These are phyloP conservation scores for Ricinus communis DNA, from an alignment of 345 rosid genomes.

Conservation along the genomic window DNA sequence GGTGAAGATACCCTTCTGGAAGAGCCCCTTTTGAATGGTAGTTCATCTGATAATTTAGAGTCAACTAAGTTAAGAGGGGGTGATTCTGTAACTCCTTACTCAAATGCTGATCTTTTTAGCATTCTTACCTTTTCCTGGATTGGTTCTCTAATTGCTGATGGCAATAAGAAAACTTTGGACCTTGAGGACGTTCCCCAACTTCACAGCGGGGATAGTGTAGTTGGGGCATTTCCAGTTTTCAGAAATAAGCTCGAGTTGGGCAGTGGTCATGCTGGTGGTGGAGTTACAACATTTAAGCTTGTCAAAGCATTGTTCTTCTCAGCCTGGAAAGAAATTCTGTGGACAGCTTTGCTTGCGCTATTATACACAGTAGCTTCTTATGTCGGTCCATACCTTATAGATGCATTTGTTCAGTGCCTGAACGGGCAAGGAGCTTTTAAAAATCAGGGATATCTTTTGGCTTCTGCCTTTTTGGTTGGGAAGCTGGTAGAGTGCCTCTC, in stretches of 20 bases:
- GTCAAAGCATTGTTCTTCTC: slow-evolving; percentile 25
- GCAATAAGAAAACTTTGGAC: slow-evolving; percentile 30
- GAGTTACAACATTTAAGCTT: slow-evolving; percentile 19
- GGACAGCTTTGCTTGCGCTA: slow-evolving; percentile 21
- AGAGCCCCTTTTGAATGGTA: slow-evolving; percentile 41
- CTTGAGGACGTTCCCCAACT: slow-evolving; percentile 30
- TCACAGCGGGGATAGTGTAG: slow-evolving; percentile 22
- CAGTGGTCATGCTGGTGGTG: background rate
- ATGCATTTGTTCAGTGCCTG: slow-evolving; percentile 36
- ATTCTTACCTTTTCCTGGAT: slow-evolving; percentile 24
- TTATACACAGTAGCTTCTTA: slow-evolving; percentile 26
- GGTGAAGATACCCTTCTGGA: slow-evolving; percentile 34
- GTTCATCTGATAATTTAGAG: slow-evolving; percentile 9
- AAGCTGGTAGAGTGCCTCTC: slow-evolving; percentile 35
- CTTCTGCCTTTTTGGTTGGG: slow-evolving; percentile 25
- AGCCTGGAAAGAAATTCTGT: slow-evolving; percentile 26
- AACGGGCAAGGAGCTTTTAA: slow-evolving; percentile 18
- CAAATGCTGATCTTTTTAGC: slow-evolving; percentile 27
- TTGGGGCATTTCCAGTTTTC: slow-evolving; percentile 20
- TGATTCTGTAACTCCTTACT: slow-evolving; percentile 24
- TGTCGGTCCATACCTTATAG: slow-evolving; percentile 42
- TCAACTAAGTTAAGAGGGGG: slow-evolving; percentile 24
- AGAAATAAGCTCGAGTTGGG: slow-evolving; percentile 17
- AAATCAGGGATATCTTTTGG: slow-evolving; percentile 34
- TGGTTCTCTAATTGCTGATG: slow-evolving; percentile 22